Conservation (phyloP, 2,329 filamentous ascomycete genomes). For the Ceratocystis alfenasii region DNA sequence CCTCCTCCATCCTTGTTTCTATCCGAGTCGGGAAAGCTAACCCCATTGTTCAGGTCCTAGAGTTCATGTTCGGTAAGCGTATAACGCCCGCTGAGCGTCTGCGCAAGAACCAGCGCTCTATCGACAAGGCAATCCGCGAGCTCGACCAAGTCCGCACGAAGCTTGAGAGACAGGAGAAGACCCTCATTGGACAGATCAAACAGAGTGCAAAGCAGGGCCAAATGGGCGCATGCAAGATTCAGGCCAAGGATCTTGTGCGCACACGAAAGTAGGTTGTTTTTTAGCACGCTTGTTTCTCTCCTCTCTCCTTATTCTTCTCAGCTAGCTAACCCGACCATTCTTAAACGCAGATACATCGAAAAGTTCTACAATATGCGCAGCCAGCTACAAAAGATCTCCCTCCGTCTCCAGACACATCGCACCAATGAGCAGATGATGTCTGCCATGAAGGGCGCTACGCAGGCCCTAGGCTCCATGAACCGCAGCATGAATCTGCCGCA, state of each 20-base stretch:
- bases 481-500: constrained; percentile 93
- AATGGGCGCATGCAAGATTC: constrained; percentile 96
- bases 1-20: background rate
- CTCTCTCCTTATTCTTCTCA: background rate
- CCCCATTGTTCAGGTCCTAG: constrained; percentile 56
- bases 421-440: constrained; percentile 99
- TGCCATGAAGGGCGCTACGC: constrained; percentile 95
- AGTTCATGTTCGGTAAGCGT: constrained; percentile 99
- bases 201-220: constrained; percentile 96
- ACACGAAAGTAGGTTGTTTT: constrained; percentile 54
- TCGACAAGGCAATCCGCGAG: constrained; percentile 95
- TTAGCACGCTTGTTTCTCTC: constrained; percentile 12
- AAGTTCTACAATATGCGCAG: constrained; percentile 99
- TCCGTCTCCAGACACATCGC: constrained; percentile 92
- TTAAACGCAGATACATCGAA: constrained; percentile 62
- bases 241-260: constrained; percentile 90
- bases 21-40: background rate
- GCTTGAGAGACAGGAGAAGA: constrained; percentile 97
- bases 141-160: constrained; percentile 90
- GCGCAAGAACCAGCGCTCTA: constrained; percentile 86
- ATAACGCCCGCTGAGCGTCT: constrained; percentile 91
- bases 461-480: constrained; percentile 92
- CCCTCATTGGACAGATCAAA: constrained; percentile 89
- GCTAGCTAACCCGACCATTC: background rate
- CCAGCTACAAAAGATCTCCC: constrained; percentile 86